phyloP scores from a whole-genome alignment of 139 green algal genomes.

The Chlamydomonas urium region DNA sequence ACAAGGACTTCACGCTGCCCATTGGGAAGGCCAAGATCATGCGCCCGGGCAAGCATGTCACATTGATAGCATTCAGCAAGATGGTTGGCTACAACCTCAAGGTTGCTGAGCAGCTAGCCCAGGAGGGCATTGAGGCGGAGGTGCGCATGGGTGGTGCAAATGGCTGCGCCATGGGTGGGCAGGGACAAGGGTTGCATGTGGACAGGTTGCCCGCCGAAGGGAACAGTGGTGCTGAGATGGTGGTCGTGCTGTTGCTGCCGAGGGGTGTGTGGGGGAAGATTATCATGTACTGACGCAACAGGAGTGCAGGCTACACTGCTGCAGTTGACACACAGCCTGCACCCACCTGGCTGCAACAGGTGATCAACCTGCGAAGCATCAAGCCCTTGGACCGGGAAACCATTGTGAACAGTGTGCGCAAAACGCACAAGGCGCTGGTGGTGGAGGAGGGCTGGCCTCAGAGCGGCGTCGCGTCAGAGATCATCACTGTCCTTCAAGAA shows the following conservation, averaged over 20 bases:
- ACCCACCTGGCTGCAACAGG: too few relatives aligned
- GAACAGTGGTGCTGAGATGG: background rate
- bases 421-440: constrained; percentile 81
- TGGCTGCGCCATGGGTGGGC: too few relatives aligned
- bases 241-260: too few relatives aligned
- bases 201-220: too few relatives aligned
- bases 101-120: constrained; percentile 82
- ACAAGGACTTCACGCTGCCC: constrained; percentile 91
- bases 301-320: background rate
- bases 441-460: constrained; percentile 99
- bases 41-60: constrained; percentile 71
- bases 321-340: too few relatives aligned
- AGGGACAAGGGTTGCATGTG: too few relatives aligned
- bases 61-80: constrained; percentile 88
- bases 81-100: constrained; percentile 89
- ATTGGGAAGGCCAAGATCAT: constrained; percentile 95
- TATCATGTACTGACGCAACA: too few relatives aligned
- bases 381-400: constrained; percentile 89
- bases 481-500: constrained; percentile 82
- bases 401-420: constrained; percentile 76
- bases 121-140: constrained; percentile 89
- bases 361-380: constrained; percentile 94
- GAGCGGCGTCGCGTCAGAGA: constrained; percentile 81
- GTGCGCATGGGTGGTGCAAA: too few relatives aligned
- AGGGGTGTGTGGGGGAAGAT: too few relatives aligned